A percentile compares a stretch with the other conserved stretches of the same genome.
These are phyloP conservation scores for Tricholoma sp. DNA, from an alignment of 768 basidiomycete species.

Conservation along the genomic window DNA sequence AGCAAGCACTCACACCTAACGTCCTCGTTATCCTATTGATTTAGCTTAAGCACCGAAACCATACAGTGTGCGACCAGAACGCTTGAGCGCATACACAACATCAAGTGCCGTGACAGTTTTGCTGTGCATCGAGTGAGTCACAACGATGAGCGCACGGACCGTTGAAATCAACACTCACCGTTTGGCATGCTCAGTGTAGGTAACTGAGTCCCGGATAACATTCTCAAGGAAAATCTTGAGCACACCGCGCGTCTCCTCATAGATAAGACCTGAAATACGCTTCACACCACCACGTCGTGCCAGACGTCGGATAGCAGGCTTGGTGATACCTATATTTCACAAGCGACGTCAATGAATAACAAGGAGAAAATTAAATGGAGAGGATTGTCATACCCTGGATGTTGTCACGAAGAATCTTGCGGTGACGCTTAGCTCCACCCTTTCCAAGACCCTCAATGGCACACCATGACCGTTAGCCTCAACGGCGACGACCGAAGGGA, in stretches of 20 bases:
- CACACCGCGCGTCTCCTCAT: no score
- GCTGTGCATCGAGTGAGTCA: slow-evolving; percentile 5
- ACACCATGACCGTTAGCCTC: neutral
- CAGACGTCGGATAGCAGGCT: slow-evolving; percentile 82
- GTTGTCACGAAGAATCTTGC: slow-evolving; percentile 77
- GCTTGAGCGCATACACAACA: slow-evolving; percentile 71
- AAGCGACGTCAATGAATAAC: neutral
- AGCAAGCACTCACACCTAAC: neutral
- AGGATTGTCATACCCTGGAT: slow-evolving; percentile 45
- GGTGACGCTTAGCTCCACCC: slow-evolving; percentile 79
- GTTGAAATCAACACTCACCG: slow-evolving; percentile 25
- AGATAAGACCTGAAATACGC: no score
- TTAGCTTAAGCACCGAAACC: slow-evolving; percentile 62
- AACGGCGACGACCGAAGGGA: neutral
- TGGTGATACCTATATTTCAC: slow-evolving; percentile 53
- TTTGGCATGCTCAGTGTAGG: slow-evolving; percentile 92
- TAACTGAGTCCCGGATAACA: slow-evolving; percentile 87
- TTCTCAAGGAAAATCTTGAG: slow-evolving; percentile 23
- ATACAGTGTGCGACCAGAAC: slow-evolving; percentile 72
- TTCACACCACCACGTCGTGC: slow-evolving; percentile 84
- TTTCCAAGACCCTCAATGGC: slow-evolving; percentile 67
- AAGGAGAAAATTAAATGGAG: neutral
- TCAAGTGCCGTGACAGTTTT: slow-evolving; percentile 85
- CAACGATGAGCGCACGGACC: neutral
- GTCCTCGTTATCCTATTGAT: neutral